phyloP scores from a whole-genome alignment of 2,329 filamentous ascomycete genomes.

The Botrytis porri region DNA sequence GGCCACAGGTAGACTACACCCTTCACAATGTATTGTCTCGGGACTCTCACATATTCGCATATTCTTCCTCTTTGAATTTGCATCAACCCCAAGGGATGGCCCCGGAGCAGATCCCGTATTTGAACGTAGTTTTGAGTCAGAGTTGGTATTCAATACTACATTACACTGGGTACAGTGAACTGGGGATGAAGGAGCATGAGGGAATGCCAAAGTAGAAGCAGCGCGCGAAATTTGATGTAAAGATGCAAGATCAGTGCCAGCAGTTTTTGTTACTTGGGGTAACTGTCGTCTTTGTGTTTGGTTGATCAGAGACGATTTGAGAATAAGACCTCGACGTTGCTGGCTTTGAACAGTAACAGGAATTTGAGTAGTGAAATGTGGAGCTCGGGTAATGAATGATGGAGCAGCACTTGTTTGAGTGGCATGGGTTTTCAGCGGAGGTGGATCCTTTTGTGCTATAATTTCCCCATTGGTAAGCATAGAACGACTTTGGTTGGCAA shows the following conservation, averaged over 20 bases:
- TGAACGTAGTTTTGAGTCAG: not conserved
- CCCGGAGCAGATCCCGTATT: not conserved
- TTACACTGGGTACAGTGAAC: constrained; percentile 12
- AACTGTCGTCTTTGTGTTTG: not conserved
- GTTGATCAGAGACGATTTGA: not conserved
- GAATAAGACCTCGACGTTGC: constrained; percentile 15
- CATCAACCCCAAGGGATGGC: not conserved
- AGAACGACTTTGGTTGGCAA: not conserved
- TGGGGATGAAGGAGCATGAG: not conserved
- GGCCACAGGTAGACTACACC: not conserved
- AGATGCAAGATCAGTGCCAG: not conserved
- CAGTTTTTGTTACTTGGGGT: not conserved
- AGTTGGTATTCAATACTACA: not conserved
- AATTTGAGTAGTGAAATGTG: constrained; percentile 16
- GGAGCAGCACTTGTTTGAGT: constrained; percentile 15
- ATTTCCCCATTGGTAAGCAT: not conserved
- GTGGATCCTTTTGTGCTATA: not conserved
- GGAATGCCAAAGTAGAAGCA: not conserved
- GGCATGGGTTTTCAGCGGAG: not conserved
- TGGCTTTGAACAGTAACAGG: constrained; percentile 9
- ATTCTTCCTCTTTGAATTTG: not conserved
- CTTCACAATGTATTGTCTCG: not conserved
- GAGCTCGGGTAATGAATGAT: constrained; percentile 16
- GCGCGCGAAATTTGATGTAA: not conserved
- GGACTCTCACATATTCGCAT: not conserved